Conservation (phyloP, 1,284 basidiomycete genomes). For the Ganoderma leucocontextum region DNA sequence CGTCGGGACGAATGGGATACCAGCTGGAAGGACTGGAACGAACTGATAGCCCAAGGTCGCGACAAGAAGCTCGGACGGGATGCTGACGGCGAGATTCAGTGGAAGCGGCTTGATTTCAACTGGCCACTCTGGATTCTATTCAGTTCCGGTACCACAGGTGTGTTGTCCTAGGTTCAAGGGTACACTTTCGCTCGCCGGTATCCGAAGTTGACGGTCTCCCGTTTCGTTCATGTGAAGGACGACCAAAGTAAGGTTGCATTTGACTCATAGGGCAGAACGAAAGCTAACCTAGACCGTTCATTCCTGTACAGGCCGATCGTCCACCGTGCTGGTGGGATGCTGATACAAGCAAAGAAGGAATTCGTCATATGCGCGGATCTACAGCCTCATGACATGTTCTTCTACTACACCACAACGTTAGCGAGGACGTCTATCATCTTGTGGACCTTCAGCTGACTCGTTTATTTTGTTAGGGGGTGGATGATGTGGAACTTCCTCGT, state of each 20-base stretch:
- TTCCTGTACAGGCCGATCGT: conserved; percentile 70
- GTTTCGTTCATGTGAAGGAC: conserved; percentile 41
- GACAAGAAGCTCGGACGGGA: conserved; percentile 54
- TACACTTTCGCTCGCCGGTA: conserved; percentile 17
- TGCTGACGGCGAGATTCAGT: conserved; percentile 62
- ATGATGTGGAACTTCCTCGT: conserved; percentile 91
- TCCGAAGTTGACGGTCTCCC: conserved; percentile 12
- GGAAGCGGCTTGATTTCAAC: conserved; percentile 75
- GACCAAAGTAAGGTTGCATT: conserved; percentile 58
- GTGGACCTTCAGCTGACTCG: conserved; percentile 20
- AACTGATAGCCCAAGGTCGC: conserved; percentile 58
- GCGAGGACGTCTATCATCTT: conserved; percentile 41
- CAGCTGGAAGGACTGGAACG: conserved; percentile 65
- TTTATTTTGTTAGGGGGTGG: conserved; percentile 64
- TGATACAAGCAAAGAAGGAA: conserved; percentile 85
- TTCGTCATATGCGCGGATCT: conserved; percentile 83
- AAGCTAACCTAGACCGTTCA: conserved; percentile 8
- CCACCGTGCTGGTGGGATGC: conserved; percentile 89
- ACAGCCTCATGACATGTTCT: conserved; percentile 77
- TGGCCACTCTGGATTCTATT: conserved; percentile 91
- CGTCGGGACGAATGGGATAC: conserved; percentile 50
- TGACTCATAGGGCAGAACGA: conserved; percentile 21
- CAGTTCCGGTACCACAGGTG: conserved; percentile 86
- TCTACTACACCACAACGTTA: conserved; percentile 89
- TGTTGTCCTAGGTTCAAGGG: conserved; percentile 29